Percentiles rank a stretch among this genome's conserved stretches.
Evolutionary conservation across 148 eudicot genomes (phyloP).

Genomic region (Chenopodium formosanum): DNA sequence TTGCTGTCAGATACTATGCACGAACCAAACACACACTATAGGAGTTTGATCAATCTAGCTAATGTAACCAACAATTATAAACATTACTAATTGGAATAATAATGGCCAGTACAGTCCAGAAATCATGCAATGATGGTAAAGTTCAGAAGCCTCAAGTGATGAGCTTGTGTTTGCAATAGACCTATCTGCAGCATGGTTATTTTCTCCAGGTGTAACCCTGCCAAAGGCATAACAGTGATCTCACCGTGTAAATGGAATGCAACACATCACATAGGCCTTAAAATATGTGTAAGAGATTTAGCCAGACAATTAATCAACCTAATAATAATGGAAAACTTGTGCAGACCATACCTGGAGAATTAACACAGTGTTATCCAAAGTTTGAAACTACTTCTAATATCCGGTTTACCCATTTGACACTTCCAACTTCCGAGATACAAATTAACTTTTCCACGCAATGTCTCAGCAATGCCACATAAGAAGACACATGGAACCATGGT

Average conservation of each 20-base stretch:
- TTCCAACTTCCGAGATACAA: background rate
- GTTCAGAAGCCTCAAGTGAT: constrained; percentile 5
- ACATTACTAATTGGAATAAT: background rate
- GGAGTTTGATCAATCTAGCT: constrained; percentile 1
- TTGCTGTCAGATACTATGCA: constrained; percentile 1
- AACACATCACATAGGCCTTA: background rate
- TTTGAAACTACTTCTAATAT: too few relatives aligned
- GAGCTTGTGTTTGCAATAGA: background rate
- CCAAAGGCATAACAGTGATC: too few relatives aligned
- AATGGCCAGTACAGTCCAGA: background rate
- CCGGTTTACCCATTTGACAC: background rate
- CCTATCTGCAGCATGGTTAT: background rate
- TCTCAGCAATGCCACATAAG: too few relatives aligned
- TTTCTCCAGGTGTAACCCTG: too few relatives aligned
- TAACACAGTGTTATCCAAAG: background rate
- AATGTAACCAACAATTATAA: background rate
- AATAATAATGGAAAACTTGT: background rate
- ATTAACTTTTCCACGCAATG: background rate
- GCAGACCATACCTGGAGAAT: background rate
- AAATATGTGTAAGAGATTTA: background rate
- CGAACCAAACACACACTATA: background rate
- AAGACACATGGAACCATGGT: too few relatives aligned
- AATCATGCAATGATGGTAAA: background rate
- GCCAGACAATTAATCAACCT: background rate
- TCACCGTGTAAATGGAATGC: background rate